A percentile compares a stretch with the other conserved stretches of the same genome.
Evolutionary conservation across 2,329 filamentous ascomycete species (phyloP).

Genomic region (Fonsecaea nubica): DNA sequence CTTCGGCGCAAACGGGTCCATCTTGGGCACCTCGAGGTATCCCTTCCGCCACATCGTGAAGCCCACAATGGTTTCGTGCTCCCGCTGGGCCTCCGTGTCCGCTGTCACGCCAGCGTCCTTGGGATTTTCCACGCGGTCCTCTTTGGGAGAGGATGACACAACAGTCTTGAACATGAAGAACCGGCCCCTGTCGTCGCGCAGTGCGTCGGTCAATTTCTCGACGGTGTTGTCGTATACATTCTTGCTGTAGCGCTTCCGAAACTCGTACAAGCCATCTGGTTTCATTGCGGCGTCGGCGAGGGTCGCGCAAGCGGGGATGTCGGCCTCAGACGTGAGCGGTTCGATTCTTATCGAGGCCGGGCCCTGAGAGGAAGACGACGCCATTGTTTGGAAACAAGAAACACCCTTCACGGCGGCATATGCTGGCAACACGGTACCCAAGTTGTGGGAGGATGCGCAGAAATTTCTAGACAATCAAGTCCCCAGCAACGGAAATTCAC

Average conservation of each 20-base stretch:
- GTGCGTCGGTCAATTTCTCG: conserved; percentile 27
- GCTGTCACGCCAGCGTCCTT: not conserved
- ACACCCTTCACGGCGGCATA: not conserved
- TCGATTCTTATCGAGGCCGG: conserved; percentile 20
- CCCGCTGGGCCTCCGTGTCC: not conserved
- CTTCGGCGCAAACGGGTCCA: conserved; percentile 30
- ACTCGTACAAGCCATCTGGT: conserved; percentile 28
- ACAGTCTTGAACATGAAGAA: conserved; percentile 34
- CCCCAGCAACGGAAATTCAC: not conserved
- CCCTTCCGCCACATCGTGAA: conserved; percentile 32
- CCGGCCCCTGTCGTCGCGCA: conserved; percentile 19
- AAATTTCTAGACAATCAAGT: not conserved
- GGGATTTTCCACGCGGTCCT: not conserved
- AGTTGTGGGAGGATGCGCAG: not conserved
- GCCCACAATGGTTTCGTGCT: conserved; percentile 34
- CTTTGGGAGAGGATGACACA: conserved; percentile 4
- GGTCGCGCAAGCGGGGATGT: conserved; percentile 30
- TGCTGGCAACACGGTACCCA: not conserved
- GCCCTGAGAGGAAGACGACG: not conserved
- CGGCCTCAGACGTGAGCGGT: conserved; percentile 29
- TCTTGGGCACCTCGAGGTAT: conserved; percentile 31
- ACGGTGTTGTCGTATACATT: conserved; percentile 26
- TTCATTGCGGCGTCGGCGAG: conserved; percentile 28
- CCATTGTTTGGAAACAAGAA: not conserved
- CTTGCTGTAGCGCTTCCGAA: conserved; percentile 24